phyloP scores from a whole-genome alignment of 2,329 filamentous ascomycete species.

The Stachybotrys echinatus region DNA sequence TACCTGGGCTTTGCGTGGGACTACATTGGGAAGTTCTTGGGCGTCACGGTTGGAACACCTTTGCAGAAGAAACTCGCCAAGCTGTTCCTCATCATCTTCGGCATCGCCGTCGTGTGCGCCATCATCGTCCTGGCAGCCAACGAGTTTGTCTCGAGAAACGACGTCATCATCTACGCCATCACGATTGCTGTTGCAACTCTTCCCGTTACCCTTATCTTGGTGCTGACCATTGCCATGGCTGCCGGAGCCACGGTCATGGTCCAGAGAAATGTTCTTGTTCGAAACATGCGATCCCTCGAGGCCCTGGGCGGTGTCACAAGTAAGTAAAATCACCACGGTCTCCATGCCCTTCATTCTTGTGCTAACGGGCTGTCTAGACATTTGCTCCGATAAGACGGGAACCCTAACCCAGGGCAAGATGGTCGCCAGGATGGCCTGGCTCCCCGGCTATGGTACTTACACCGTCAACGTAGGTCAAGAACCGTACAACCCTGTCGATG shows the following conservation, averaged over 20 bases:
- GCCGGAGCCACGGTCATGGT: conserved; percentile 46
- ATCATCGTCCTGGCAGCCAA: conserved; percentile 20
- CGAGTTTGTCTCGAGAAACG: conserved; percentile 24
- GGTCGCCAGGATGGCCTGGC: conserved; percentile 24
- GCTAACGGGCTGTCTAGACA: conserved; percentile 11
- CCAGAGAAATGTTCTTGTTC: conserved; percentile 40
- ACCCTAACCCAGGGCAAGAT: conserved; percentile 29
- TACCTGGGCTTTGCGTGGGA: conserved; percentile 4
- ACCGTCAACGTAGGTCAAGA: conserved; percentile 19
- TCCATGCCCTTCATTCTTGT: background rate
- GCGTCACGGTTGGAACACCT: conserved; percentile 53
- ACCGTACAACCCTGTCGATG: conserved; percentile 18
- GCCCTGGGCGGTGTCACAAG: conserved; percentile 46
- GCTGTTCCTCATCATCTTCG: conserved; percentile 53
- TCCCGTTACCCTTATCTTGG: conserved; percentile 38
- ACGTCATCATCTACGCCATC: conserved; percentile 34
- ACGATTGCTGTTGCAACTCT: conserved; percentile 39
- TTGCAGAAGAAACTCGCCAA: conserved; percentile 63
- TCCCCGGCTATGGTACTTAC: conserved; percentile 21
- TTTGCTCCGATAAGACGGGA: conserved; percentile 26
- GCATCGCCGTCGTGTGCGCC: conserved; percentile 11
- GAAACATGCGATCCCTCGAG: conserved; percentile 40
- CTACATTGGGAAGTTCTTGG: conserved; percentile 34
- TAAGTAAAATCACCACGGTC: conserved; percentile 18
- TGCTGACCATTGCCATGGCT: conserved; percentile 56